Evolutionary conservation across 2,329 filamentous ascomycete genomes (phyloP), one percentile per base, ranked within the genome.

Genomic region (Torrubiella hemipterigena): DNA sequence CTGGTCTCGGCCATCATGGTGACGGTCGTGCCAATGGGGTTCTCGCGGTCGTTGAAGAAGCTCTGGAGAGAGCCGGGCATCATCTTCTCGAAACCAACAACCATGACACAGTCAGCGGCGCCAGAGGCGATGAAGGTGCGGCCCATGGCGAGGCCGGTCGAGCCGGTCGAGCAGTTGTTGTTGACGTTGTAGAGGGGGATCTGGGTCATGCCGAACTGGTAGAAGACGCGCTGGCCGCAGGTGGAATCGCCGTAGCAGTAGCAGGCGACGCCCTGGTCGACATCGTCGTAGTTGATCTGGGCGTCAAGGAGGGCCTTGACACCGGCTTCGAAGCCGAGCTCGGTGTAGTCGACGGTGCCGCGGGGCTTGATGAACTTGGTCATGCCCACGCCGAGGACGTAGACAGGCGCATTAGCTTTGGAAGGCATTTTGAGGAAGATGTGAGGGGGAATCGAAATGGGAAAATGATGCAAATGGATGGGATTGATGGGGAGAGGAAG

Each of bases 71-170:
- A 82, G 12, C 89, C 89, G 0, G 81, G 80, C 59, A 80, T 86
- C 89, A 96, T 96, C 73, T 95, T 95, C 68, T 96, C 91, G 46
- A 96, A 96, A 3, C 89, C 91, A 12, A 96, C 73, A 1, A 96
- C 87, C 37, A 96, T 63, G 12, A 93, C 76, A 51, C 85, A 93
- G 56, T 94, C 83, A 1, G 85, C 82, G 7, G 73, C 82, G 19
- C 87, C 87, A 45, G 81, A 69, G 6, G 74, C 68, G 44, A 95
- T 77, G 53, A 93, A 69, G 32, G 78, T 84, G 18, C 86, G 69
- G 2, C 72, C 91, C 69, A 96, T 80, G 50, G 77, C 77, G 36
- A 96, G 63, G 6, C 89, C 91, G 0, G 89, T 94, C 4, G 80
- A 86, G 12, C 89, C 89, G 0, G 89, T 96, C 4, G 83, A 84